Evolutionary conservation across 495 filamentous ascomycete species (phyloP).

Genomic region (Neurospora africana): DNA sequence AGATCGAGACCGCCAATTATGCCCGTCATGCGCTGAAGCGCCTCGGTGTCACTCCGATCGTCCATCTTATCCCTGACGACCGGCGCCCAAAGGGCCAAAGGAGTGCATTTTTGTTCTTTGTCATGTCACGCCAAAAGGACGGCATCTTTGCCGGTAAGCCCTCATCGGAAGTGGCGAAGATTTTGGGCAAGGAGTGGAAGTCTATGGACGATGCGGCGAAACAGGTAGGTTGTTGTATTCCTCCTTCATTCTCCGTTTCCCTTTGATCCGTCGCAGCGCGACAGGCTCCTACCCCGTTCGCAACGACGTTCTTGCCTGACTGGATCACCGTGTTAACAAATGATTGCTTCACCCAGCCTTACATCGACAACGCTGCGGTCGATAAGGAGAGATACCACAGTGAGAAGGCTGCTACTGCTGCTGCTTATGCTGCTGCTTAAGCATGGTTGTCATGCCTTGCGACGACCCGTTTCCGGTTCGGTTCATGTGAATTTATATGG

Average conservation of each 20-base stretch:
- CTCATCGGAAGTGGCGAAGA: conserved; percentile 17
- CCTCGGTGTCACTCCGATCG: background rate
- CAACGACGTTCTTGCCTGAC: background rate
- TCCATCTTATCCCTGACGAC: conserved; percentile 40
- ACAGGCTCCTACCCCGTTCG: background rate
- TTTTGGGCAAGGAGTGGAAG: conserved; percentile 45
- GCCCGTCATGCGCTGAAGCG: conserved; percentile 45
- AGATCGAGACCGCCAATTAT: conserved; percentile 52
- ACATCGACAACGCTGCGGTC: conserved; percentile 10
- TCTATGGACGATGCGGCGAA: conserved; percentile 39
- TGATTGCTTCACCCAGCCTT: conserved; percentile 14
- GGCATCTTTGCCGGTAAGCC: conserved; percentile 37
- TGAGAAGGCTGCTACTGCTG: conserved; percentile 5
- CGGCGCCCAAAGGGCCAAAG: conserved; percentile 42
- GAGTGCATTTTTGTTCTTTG: conserved; percentile 35
- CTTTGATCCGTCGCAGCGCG: background rate
- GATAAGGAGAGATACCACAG: conserved; percentile 12
- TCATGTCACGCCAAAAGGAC: conserved; percentile 31
- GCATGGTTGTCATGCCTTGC: background rate
- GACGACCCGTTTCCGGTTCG: background rate
- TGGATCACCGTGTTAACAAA: conserved; percentile 8
- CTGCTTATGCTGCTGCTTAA: background rate
- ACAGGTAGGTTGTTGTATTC: conserved; percentile 20
- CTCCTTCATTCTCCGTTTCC: background rate
- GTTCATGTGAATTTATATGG: background rate